Conservation (phyloP, 345 rosid genomes). For the Lumnitzera racemosa region DNA sequence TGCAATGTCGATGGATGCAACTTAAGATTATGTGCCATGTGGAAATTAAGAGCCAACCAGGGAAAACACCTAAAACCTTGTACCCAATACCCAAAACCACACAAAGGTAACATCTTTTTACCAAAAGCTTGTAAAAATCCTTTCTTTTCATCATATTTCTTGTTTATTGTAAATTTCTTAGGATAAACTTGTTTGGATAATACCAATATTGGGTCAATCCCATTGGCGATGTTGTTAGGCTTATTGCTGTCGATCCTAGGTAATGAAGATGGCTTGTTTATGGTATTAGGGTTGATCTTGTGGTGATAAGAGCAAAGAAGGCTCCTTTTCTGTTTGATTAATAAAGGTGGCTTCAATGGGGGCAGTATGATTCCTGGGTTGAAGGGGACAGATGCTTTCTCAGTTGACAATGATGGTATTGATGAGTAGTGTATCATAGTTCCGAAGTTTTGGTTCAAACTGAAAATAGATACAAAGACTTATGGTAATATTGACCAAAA, state of each 20-base stretch:
- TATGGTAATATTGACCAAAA: no score
- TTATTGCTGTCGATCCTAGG: no score
- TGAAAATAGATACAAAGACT: no score
- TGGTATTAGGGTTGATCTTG: slow-evolving; percentile 12
- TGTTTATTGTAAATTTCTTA: slow-evolving; percentile 11
- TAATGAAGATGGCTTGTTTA: slow-evolving; percentile 14
- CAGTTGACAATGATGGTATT: neutral
- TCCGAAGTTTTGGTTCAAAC: no score
- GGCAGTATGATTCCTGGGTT: slow-evolving; percentile 4
- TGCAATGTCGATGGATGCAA: slow-evolving; percentile 71
- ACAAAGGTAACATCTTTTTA: slow-evolving; percentile 42
- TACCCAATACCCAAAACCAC: slow-evolving; percentile 87
- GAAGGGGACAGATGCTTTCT: neutral
- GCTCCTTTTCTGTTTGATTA: neutral
- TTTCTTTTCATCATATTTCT: slow-evolving; percentile 17
- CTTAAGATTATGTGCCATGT: slow-evolving; percentile 64
- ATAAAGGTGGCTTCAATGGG: slow-evolving; percentile 8
- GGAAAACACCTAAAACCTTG: slow-evolving; percentile 94
- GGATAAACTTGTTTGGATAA: slow-evolving; percentile 27
- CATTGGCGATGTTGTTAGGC: slow-evolving; percentile 10
- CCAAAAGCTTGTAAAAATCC: slow-evolving; percentile 36
- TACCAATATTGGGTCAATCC: slow-evolving; percentile 14
- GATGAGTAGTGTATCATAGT: no score
- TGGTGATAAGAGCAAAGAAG: slow-evolving; percentile 2
- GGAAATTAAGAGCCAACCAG: slow-evolving; percentile 86